Percentiles rank a stretch among this genome's conserved stretches.
These are phyloP conservation scores for Viola pubescens DNA, from an alignment of 441 rosid genomes.

Conservation along the genomic window DNA sequence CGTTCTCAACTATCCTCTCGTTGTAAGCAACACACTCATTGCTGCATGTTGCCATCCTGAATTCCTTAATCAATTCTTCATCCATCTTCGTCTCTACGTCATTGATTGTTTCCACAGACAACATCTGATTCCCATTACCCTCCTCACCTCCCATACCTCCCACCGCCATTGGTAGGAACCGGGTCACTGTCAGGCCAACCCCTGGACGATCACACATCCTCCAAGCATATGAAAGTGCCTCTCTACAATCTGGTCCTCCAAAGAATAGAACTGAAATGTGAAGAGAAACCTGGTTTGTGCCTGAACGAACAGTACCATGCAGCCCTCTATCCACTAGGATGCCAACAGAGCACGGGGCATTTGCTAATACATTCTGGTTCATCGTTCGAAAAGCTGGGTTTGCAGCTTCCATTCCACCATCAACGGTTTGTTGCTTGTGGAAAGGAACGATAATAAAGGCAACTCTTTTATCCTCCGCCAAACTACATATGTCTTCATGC, in stretches of 20 bases:
- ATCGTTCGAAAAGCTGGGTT: constrained; percentile 74
- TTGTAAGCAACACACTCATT: constrained; percentile 38
- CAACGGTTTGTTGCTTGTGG: constrained; percentile 91
- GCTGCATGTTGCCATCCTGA: constrained; percentile 32
- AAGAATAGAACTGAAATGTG: constrained; percentile 64
- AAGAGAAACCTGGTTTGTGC: constrained; percentile 55
- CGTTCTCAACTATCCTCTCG: constrained; percentile 60
- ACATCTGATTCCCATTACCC: constrained; percentile 10
- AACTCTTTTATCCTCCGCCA: constrained; percentile 87
- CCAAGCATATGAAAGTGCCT: constrained; percentile 75
- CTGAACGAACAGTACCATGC: constrained; percentile 41
- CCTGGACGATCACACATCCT: constrained; percentile 78
- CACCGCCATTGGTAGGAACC: constrained; percentile 32
- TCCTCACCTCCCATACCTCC: constrained; percentile 26
- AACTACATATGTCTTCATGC: constrained; percentile 85
- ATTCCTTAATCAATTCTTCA: constrained; percentile 45
- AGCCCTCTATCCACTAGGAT: constrained; percentile 87
- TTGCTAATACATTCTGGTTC: constrained; percentile 64
- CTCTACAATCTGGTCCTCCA: constrained; percentile 90
- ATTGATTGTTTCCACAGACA: constrained; percentile 26
- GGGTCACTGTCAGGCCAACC: constrained; percentile 46
- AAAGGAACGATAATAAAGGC: constrained; percentile 77
- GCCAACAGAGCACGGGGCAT: constrained; percentile 86
- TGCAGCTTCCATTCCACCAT: constrained; percentile 94
- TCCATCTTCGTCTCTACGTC: constrained; percentile 45